Conservation (phyloP, 2,329 filamentous ascomycete genomes). For the Ophiosphaerella herpotricha region DNA sequence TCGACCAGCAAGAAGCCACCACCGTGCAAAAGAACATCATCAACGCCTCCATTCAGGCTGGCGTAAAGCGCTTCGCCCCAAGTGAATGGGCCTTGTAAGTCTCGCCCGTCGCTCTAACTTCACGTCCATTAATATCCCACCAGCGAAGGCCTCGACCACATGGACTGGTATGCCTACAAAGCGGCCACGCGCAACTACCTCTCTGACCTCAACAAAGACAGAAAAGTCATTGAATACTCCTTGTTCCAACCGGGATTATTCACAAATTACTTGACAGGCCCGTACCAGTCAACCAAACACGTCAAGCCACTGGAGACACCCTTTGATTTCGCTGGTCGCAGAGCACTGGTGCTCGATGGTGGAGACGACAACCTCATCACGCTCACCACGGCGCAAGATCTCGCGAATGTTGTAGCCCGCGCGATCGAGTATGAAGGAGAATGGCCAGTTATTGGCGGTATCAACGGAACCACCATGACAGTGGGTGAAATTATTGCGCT, state of each 20-base stretch:
- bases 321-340: conserved; percentile 16
- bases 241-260: conserved; percentile 60
- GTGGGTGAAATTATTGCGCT: conserved; percentile 11
- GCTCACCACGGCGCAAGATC: conserved; percentile 24
- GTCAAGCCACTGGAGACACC: conserved; percentile 46
- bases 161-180: conserved; percentile 59
- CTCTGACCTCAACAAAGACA: conserved; percentile 54
- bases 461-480: conserved; percentile 13
- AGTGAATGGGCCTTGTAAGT: conserved; percentile 32
- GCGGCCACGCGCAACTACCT: conserved; percentile 54
- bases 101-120: background rate
- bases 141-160: conserved; percentile 40
- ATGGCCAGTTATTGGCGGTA: conserved; percentile 26
- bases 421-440: conserved; percentile 23
- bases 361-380: conserved; percentile 41
- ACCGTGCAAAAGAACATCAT: conserved; percentile 23
- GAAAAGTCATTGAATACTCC: conserved; percentile 58
- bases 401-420: conserved; percentile 17
- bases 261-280: conserved; percentile 57
- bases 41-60: conserved; percentile 25
- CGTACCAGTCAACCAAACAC: conserved; percentile 53
- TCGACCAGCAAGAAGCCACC: conserved; percentile 11
- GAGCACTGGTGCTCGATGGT: conserved; percentile 17
- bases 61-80: conserved; percentile 29
- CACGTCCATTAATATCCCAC: conserved; percentile 3